Percentiles rank a stretch among this genome's conserved stretches.
Evolutionary conservation across 495 filamentous ascomycete genomes (phyloP).

Genomic region (Neurospora tetraspora): DNA sequence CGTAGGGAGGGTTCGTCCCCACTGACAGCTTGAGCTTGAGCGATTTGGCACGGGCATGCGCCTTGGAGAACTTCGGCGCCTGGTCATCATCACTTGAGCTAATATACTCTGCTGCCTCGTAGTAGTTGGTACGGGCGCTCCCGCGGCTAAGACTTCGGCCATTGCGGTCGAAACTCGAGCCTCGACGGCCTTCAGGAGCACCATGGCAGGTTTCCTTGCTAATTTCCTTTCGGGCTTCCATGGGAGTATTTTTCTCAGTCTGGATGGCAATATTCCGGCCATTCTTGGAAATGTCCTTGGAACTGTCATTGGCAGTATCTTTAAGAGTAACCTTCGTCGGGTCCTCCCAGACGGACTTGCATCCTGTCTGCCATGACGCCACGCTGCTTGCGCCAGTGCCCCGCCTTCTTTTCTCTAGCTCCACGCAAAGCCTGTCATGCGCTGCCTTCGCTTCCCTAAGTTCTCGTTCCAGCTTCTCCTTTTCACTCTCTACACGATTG

Average conservation of each 20-base stretch:
- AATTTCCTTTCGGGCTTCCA: no score
- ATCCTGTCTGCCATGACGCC: background rate
- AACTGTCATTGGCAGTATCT: no score
- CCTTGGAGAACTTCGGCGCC: background rate
- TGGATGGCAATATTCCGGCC: no score
- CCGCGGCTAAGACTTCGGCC: background rate
- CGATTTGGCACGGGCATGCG: accelerated
- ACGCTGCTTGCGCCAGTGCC: background rate
- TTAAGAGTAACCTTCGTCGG: background rate
- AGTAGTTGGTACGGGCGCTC: background rate
- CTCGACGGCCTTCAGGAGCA: no score
- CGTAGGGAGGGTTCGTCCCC: background rate
- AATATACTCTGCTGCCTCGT: background rate
- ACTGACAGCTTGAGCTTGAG: background rate
- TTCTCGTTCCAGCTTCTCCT: background rate
- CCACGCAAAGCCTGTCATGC: no score
- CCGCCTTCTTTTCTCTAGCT: background rate
- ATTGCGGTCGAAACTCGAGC: background rate
- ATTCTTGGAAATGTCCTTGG: no score
- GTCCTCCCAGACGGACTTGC: background rate
- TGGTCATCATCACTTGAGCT: background rate
- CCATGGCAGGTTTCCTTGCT: no score
- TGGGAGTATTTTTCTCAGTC: no score
- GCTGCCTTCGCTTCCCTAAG: no score
- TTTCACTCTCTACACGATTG: background rate